A percentile compares a stretch with the other conserved stretches of the same genome.
These are phyloP conservation scores for Cyanidiococcus yangmingshanensis DNA, from an alignment of 23 red algal genomes.

Conservation along the genomic window DNA sequence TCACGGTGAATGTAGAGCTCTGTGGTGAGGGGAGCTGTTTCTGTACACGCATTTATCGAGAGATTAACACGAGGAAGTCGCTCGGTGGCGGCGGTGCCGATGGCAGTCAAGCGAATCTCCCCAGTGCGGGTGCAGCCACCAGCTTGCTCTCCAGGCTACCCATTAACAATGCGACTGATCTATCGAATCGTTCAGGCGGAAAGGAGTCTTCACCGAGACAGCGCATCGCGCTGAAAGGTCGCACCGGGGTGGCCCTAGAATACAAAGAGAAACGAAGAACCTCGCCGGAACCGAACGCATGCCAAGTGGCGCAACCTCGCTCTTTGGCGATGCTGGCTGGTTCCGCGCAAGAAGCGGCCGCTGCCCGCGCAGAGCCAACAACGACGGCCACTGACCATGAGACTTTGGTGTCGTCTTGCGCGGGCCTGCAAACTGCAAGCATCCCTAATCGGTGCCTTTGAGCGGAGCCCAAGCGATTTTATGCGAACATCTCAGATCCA, in stretches of 20 bases:
- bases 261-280: conserved; percentile 5
- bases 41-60: conserved; percentile 34
- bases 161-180: background rate
- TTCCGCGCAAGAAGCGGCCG: background rate
- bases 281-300: background rate
- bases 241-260: conserved; percentile 17
- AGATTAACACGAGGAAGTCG: background rate
- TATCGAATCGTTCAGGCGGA: background rate
- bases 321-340: background rate
- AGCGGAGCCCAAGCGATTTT: too few species aligned
- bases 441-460: too few species aligned
- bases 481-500: too few species aligned
- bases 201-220: background rate
- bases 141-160: background rate
- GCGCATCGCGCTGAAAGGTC: background rate
- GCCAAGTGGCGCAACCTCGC: background rate
- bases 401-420: too few species aligned
- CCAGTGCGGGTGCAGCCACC: background rate
- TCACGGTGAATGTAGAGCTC: conserved; percentile 63
- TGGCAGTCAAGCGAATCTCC: background rate
- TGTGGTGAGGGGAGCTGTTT: conserved; percentile 94
- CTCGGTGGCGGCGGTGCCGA: conserved; percentile 3
- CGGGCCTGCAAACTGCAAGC: too few species aligned
- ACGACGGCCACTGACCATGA: too few species aligned
- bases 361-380: too few species aligned